Conservation (phyloP, 345 rosid species). For the Noccaea bulbosa region DNA sequence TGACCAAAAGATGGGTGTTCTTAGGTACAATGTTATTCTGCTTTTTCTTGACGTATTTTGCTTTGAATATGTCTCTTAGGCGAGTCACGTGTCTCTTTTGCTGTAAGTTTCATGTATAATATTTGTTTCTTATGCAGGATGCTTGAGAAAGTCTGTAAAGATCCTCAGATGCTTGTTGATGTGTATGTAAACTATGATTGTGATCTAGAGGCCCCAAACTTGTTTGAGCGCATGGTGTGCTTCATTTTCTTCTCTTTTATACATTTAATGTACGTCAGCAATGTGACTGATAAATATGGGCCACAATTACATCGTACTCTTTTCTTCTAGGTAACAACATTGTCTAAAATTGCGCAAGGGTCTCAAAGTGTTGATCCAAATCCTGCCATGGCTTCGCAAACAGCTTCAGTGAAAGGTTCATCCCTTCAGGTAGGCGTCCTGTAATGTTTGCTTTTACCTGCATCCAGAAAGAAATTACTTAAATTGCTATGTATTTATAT, state of each 20-base stretch:
- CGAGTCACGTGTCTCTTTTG: conserved; percentile 12
- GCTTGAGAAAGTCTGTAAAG: conserved; percentile 93
- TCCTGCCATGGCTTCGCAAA: conserved; percentile 72
- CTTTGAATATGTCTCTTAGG: conserved; percentile 31
- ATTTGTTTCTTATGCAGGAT: conserved; percentile 56
- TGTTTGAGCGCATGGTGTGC: conserved; percentile 96
- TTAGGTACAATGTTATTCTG: conserved; percentile 61
- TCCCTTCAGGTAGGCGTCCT: conserved; percentile 76
- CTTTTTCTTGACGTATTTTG: conserved; percentile 35
- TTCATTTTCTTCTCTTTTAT: conserved; percentile 30
- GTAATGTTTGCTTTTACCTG: conserved; percentile 34
- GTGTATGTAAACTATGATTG: conserved; percentile 96
- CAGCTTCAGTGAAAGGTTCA: conserved; percentile 78
- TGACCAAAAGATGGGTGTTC: conserved; percentile 87
- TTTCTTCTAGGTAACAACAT: conserved; percentile 69
- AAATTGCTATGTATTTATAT: conserved; percentile 11
- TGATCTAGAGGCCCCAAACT: conserved; percentile 97
- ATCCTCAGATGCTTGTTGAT: conserved; percentile 98
- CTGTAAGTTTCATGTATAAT: conserved; percentile 20
- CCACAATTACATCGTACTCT: conserved; percentile 26
- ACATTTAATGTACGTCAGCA: neutral
- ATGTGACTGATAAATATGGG: conserved; percentile 22
- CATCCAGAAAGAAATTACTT: conserved; percentile 27
- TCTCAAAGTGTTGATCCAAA: conserved; percentile 83
- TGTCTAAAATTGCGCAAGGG: conserved; percentile 93